Percentiles rank a stretch among this genome's conserved stretches.
Evolutionary conservation across 371 early-diverging fungal species (phyloP).

Genomic region (Parasitella parasitica): DNA sequence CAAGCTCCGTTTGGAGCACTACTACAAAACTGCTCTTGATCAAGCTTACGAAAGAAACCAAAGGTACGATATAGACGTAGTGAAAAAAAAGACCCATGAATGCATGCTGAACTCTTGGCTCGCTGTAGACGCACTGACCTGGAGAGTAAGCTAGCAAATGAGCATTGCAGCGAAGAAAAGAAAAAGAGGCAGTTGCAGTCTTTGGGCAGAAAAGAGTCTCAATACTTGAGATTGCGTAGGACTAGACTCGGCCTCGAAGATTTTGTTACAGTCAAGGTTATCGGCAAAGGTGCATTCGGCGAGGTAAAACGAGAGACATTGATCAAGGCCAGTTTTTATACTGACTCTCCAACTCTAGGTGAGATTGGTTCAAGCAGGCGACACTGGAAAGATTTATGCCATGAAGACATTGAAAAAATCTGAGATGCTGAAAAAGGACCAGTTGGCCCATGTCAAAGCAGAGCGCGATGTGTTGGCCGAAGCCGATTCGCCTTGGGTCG

Average conservation of each 20-base stretch:
- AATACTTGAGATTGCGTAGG: slow-evolving; percentile 89
- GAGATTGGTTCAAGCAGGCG: slow-evolving; percentile 91
- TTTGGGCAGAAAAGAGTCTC: slow-evolving; percentile 90
- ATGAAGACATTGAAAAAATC: slow-evolving; percentile 96
- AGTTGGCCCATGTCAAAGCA: slow-evolving; percentile 96
- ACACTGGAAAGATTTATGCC: slow-evolving; percentile 97
- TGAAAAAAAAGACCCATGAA: background rate
- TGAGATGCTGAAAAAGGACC: slow-evolving; percentile 98
- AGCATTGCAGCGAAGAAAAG: slow-evolving; percentile 84
- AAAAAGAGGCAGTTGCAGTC: slow-evolving; percentile 78
- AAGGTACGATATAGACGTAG: too few relatives aligned
- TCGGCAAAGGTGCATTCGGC: slow-evolving; percentile 99
- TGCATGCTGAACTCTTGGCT: background rate
- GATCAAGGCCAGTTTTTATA: too few relatives aligned
- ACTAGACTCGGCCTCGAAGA: slow-evolving; percentile 92
- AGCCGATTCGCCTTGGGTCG: slow-evolving; percentile 97
- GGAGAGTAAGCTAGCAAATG: slow-evolving; percentile 72
- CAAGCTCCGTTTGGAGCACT: slow-evolving; percentile 84
- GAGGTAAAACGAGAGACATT: slow-evolving; percentile 84
- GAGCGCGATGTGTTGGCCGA: slow-evolving; percentile 98
- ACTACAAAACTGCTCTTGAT: slow-evolving; percentile 82
- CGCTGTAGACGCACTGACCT: slow-evolving; percentile 70
- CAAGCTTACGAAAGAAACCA: slow-evolving; percentile 89
- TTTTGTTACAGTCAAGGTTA: slow-evolving; percentile 96
- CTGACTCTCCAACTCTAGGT: slow-evolving; percentile 57